Evolutionary conservation across 1,139 yeast genomes (phyloP), one percentile per base, ranked within the genome.

Genomic region (Lodderomyces jiufengensis): DNA sequence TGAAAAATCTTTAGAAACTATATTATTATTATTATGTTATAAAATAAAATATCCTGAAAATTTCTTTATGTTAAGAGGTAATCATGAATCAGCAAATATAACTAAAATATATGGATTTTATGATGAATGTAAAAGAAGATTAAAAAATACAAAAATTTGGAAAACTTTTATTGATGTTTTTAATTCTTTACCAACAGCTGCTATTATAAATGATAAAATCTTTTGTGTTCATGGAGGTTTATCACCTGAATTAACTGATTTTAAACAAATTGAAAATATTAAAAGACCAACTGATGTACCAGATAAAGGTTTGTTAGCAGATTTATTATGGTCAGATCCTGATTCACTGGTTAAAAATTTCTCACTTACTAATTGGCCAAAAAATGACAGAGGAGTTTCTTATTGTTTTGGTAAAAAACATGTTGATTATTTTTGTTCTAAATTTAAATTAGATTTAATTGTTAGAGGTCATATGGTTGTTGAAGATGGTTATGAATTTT

Each of bases 401-500:
- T 86, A 80, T 52, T 77, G 88, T 47, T 86, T 85, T 61, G 88
- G 90, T 27, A 76, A 75, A 45, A 75, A 75, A 39, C 84, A 84
- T 40, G 88, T 86, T 8, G 81, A 79, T 47, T 73, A 76, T 47
- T 86, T 86, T 50, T 81, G 86, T 49, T 59, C 73, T 14, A 70
- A 70, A 33, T 84, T 85, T 58, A 78, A 81, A 40, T 81, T 86
- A 62, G 95, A 86, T 58, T 64, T 86, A 49, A 74, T 86, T 45
- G 88, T 84, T 23, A 67, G 95, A 49, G 95, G 95, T 11, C 95
- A 86, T 57, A 86, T 86, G 95, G 95, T 86, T 33, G 95, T 86
- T 31, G 95, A 86, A 59, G 95, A 86, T 55, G 95, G 95, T 3
- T 86, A 86, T 55, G 95, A 86, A 55, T 86, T 86, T 53, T 86